phyloP scores from a whole-genome alignment of 208 protist species.

The Crithidia fasciculata region DNA sequence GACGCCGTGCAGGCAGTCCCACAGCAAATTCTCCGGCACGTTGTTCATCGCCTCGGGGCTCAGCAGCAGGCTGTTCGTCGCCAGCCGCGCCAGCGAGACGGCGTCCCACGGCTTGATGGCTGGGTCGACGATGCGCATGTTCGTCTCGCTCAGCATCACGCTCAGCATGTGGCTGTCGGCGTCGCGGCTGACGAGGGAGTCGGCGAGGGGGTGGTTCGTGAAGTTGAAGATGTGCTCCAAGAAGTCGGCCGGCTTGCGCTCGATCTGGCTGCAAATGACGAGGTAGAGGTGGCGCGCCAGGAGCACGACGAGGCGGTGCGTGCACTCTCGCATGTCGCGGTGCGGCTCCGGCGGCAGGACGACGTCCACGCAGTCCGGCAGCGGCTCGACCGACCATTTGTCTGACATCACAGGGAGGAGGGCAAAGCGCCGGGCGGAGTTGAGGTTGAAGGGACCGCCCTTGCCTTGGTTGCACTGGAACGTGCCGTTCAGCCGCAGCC shows the following conservation, averaged over 20 bases:
- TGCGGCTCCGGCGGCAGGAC: conserved; percentile 50
- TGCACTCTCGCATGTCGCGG: conserved; percentile 51
- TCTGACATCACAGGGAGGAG: conserved; percentile 53
- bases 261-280: conserved; percentile 62
- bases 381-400: conserved; percentile 69
- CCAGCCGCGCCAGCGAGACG: conserved; percentile 62
- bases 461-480: conserved; percentile 65
- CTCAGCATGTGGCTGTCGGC: conserved; percentile 55
- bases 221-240: conserved; percentile 73
- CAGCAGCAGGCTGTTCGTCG: conserved; percentile 71
- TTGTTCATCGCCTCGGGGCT: conserved; percentile 43
- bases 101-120: conserved; percentile 79
- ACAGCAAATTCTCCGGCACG: conserved; percentile 68
- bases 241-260: conserved; percentile 48
- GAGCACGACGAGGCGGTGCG: conserved; percentile 87
- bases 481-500: conserved; percentile 67
- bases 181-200: conserved; percentile 57
- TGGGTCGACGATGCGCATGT: conserved; percentile 65
- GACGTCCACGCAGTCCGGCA: conserved; percentile 75
- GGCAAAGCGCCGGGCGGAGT: conserved; percentile 54
- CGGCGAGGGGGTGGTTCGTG: conserved; percentile 74
- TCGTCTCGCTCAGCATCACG: conserved; percentile 65
- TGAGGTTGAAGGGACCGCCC: conserved; percentile 58
- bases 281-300: conserved; percentile 88
- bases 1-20: conserved; percentile 89